phyloP scores from a whole-genome alignment of 1,139 yeast species.

The Yamadazyma aaseri region DNA sequence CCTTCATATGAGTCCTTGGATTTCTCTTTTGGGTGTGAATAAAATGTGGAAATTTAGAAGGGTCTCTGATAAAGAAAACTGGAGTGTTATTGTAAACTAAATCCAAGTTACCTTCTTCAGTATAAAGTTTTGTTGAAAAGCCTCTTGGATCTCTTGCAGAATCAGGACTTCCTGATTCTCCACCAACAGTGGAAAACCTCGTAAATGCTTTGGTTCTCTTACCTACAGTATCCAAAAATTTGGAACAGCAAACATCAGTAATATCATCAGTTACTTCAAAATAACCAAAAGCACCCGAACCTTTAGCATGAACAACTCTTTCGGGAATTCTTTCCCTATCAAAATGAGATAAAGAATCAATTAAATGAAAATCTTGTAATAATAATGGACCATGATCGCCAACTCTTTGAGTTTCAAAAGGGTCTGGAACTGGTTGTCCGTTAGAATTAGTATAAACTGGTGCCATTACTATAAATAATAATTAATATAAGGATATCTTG shows the following conservation, averaged over 20 bases:
- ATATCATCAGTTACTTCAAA: slow-evolving; percentile 78
- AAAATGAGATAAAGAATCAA: slow-evolving; percentile 72
- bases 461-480: slow-evolving; percentile 7
- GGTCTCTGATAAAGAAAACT: slow-evolving; percentile 75
- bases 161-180: slow-evolving; percentile 75
- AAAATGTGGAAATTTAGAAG: slow-evolving; percentile 76
- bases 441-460: slow-evolving; percentile 57
- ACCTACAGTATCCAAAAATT: slow-evolving; percentile 63
- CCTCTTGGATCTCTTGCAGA: slow-evolving; percentile 85
- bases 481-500: neutral
- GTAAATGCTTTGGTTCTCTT: slow-evolving; percentile 66
- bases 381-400: slow-evolving; percentile 69
- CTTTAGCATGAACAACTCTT: slow-evolving; percentile 83
- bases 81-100: slow-evolving; percentile 85
- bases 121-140: slow-evolving; percentile 70
- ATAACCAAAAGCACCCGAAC: slow-evolving; percentile 74
- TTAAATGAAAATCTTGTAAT: slow-evolving; percentile 68
- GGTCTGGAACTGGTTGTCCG: slow-evolving; percentile 60
- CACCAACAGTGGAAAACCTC: slow-evolving; percentile 82
- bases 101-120: slow-evolving; percentile 79
- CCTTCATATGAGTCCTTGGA: slow-evolving; percentile 74
- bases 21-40: slow-evolving; percentile 75
- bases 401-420: slow-evolving; percentile 65
- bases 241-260: slow-evolving; percentile 62
- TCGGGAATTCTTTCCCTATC: slow-evolving; percentile 82